These are phyloP conservation scores for Pachysolen tannophilus DNA, from an alignment of 805 yeast genomes.

Conservation along the genomic window DNA sequence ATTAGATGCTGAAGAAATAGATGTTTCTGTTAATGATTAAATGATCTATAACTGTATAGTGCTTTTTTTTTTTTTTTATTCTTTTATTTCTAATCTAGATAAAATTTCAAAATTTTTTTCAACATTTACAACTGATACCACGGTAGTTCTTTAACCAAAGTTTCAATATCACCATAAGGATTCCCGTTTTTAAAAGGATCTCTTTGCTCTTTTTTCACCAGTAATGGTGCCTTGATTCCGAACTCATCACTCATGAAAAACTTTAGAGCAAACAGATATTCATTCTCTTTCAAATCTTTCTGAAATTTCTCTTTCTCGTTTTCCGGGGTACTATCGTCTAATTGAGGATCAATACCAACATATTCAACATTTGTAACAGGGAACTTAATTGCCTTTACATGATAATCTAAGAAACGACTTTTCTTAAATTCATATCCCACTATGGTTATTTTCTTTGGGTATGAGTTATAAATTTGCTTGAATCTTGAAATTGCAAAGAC, in stretches of 20 bases:
- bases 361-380: conserved; percentile 35
- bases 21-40: conserved; percentile 8
- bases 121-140: too few species aligned
- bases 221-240: conserved; percentile 39
- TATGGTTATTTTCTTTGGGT: conserved; percentile 47
- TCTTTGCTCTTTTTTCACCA: conserved; percentile 40
- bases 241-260: conserved; percentile 49
- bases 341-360: conserved; percentile 47
- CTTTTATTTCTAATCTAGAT: too few species aligned
- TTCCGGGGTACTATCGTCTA: conserved; percentile 14
- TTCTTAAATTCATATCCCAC: conserved; percentile 74
- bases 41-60: background rate
- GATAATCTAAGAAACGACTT: conserved; percentile 46
- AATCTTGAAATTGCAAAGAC: conserved; percentile 51
- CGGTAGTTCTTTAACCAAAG: background rate
- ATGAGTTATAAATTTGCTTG: conserved; percentile 33
- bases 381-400: conserved; percentile 42
- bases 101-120: too few species aligned
- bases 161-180: conserved; percentile 1
- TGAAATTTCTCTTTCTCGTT: conserved; percentile 30
- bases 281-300: conserved; percentile 37
- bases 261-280: conserved; percentile 43
- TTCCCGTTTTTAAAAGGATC: conserved; percentile 41
- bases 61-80: too few species aligned
- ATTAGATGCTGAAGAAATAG: conserved; percentile 7